Evolutionary conservation across 495 filamentous ascomycete species (phyloP).

Genomic region (Xylona heveae): DNA sequence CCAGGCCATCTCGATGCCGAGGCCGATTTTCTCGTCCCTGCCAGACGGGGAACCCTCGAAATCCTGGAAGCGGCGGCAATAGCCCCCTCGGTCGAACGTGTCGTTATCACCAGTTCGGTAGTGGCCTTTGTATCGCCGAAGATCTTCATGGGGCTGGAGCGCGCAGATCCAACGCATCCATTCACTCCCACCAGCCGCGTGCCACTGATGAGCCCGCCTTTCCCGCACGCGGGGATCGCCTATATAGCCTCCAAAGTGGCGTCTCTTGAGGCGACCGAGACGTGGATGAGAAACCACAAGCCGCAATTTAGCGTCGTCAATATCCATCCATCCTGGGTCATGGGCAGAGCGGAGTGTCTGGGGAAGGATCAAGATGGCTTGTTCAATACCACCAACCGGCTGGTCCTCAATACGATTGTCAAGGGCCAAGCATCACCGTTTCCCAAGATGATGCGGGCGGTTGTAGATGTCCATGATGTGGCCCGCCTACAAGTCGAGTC

Average conservation of each 20-base stretch:
- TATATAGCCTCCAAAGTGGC: conserved; percentile 7
- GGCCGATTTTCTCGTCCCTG: conserved; percentile 15
- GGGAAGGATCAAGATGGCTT: too few species aligned
- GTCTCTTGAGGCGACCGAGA: conserved; percentile 6
- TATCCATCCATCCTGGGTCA: conserved; percentile 6
- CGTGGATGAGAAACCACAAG: conserved; percentile 2
- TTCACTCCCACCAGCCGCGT: conserved; percentile 4
- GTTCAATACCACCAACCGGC: too few species aligned
- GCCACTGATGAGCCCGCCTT: conserved; percentile 3
- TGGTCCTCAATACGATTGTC: too few species aligned
- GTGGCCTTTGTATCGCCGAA: too few species aligned
- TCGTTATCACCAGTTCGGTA: conserved; percentile 22
- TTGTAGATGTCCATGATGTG: too few species aligned
- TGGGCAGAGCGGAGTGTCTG: too few species aligned
- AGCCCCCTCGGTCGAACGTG: conserved; percentile 15
- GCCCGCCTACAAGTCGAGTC: too few species aligned
- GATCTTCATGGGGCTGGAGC: conserved; percentile 5
- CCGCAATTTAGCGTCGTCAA: conserved; percentile 6
- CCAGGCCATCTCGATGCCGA: conserved; percentile 8
- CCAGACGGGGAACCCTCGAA: conserved; percentile 15
- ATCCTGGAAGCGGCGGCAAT: conserved; percentile 19
- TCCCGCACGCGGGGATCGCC: conserved; percentile 4
- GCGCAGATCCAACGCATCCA: background rate
- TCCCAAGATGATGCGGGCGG: too few species aligned
- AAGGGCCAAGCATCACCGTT: too few species aligned